Evolutionary conservation across 2,329 filamentous ascomycete genomes (phyloP).

Genomic region (Fonsecaea monophora): DNA sequence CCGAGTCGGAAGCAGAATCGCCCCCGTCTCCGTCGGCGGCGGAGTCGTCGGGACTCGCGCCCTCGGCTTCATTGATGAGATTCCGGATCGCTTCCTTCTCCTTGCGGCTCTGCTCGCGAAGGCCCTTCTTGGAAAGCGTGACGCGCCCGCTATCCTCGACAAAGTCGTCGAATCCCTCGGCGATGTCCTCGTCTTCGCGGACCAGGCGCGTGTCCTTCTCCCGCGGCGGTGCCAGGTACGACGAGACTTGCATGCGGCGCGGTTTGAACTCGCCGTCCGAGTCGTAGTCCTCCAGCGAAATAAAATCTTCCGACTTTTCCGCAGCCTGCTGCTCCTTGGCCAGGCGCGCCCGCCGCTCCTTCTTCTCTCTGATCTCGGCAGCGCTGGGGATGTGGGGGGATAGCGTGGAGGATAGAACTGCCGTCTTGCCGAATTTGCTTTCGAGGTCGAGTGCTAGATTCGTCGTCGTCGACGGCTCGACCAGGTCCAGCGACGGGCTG

Average conservation of each 20-base stretch:
- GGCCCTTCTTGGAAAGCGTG: slow-evolving; percentile 75
- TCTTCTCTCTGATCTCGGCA: slow-evolving; percentile 87
- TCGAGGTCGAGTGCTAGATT: slow-evolving; percentile 59
- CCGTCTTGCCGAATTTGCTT: slow-evolving; percentile 55
- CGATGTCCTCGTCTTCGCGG: slow-evolving; percentile 87
- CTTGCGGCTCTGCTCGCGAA: slow-evolving; percentile 27
- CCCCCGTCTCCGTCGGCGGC: slow-evolving; percentile 49
- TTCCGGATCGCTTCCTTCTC: slow-evolving; percentile 77
- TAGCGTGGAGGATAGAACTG: slow-evolving; percentile 41
- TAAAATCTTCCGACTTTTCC: slow-evolving; percentile 46
- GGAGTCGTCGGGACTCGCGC: slow-evolving; percentile 62
- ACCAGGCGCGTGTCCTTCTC: slow-evolving; percentile 75
- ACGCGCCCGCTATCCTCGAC: slow-evolving; percentile 79
- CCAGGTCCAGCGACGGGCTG: slow-evolving; percentile 33
- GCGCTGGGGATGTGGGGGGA: slow-evolving; percentile 73
- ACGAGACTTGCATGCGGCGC: slow-evolving; percentile 44
- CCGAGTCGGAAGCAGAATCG: slow-evolving; percentile 58
- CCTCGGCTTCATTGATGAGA: slow-evolving; percentile 79
- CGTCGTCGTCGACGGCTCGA: slow-evolving; percentile 23
- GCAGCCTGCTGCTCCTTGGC: slow-evolving; percentile 66
- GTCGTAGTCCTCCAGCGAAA: slow-evolving; percentile 47
- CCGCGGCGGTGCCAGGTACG: slow-evolving; percentile 54
- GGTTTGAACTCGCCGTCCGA: slow-evolving; percentile 40
- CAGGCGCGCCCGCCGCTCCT: slow-evolving; percentile 81
- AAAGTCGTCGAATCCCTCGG: slow-evolving; percentile 91